Evolutionary conservation across 2,329 filamentous ascomycete genomes (phyloP).

Genomic region (Pseudogymnoascus sp.): DNA sequence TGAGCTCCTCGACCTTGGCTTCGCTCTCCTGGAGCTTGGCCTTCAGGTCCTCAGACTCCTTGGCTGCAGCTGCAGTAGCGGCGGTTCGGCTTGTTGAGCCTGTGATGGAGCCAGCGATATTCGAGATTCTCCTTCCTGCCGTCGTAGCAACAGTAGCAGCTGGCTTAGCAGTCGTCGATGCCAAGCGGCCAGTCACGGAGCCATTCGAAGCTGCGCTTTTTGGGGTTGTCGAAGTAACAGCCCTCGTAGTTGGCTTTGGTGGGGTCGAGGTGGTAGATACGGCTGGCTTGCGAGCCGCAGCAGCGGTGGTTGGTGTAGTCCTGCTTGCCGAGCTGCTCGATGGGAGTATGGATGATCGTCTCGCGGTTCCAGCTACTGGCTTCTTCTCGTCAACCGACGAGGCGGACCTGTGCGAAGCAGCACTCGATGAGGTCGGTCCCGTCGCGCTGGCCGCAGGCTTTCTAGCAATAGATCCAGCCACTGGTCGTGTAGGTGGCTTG

Average conservation of each 20-base stretch:
- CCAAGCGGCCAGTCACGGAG: slow-evolving; percentile 29
- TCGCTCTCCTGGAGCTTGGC: slow-evolving; percentile 53
- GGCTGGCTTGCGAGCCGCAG: slow-evolving; percentile 29
- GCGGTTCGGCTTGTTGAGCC: slow-evolving; percentile 32
- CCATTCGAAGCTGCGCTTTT: slow-evolving; percentile 29
- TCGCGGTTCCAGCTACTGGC: slow-evolving; percentile 16
- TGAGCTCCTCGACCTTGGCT: slow-evolving; percentile 50
- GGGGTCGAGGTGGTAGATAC: slow-evolving; percentile 28
- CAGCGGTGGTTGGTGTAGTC: slow-evolving; percentile 13
- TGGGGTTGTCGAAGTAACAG: slow-evolving; percentile 36
- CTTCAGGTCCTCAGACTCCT: slow-evolving; percentile 56
- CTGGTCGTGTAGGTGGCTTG: slow-evolving; percentile 30
- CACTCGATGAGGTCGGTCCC: slow-evolving; percentile 25
- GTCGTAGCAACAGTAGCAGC: slow-evolving; percentile 30
- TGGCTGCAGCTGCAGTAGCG: slow-evolving; percentile 37
- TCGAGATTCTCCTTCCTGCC: slow-evolving; percentile 53
- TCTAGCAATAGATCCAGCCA: slow-evolving; percentile 23
- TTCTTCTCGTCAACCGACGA: slow-evolving; percentile 31
- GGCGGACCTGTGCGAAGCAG: slow-evolving; percentile 24
- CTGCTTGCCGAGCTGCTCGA: slow-evolving; percentile 11
- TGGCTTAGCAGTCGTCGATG: slow-evolving; percentile 29
- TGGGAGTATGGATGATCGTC: slow-evolving; percentile 13
- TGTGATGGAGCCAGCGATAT: slow-evolving; percentile 36
- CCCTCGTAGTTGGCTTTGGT: slow-evolving; percentile 32
- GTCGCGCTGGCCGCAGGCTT: slow-evolving; percentile 29